phyloP scores from a whole-genome alignment of 2,329 filamentous ascomycete species.

The Thelonectria olida region DNA sequence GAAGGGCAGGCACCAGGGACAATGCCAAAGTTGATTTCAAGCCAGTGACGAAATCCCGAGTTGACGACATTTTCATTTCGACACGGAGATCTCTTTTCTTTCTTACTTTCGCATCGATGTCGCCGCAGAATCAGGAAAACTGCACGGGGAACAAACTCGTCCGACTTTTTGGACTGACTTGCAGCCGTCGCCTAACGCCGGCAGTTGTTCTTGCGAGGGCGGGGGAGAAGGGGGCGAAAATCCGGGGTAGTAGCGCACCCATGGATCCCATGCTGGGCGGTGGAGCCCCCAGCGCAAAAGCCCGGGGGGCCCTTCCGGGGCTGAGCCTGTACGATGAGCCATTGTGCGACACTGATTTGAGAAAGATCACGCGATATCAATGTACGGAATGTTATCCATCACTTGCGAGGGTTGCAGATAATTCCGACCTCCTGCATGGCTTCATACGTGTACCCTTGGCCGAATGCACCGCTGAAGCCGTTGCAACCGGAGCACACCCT shows the following conservation, averaged over 20 bases:
- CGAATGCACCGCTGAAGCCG: constrained; percentile 4
- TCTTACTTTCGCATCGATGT: not conserved
- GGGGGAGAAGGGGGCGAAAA: constrained; percentile 36
- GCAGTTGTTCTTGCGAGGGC: constrained; percentile 27
- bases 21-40: not conserved
- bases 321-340: not conserved
- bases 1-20: not conserved
- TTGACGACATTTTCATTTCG: not conserved
- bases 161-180: not conserved
- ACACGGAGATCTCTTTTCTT: not conserved
- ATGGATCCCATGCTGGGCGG: constrained; percentile 29
- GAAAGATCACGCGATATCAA: constrained; percentile 16
- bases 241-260: constrained; percentile 40
- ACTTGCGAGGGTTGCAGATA: constrained; percentile 1
- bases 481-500: not conserved
- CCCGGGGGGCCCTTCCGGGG: constrained; percentile 2
- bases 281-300: constrained; percentile 27
- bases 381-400: constrained; percentile 1
- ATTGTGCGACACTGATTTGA: constrained; percentile 2
- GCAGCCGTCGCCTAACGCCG: constrained; percentile 26
- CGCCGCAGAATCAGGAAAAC: not conserved
- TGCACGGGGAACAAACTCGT: constrained; percentile 13
- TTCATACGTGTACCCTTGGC: not conserved
- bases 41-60: not conserved
- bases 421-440: constrained; percentile 17